phyloP scores from a whole-genome alignment of 352 stramenopile species.

The Globisporangium radiosum region DNA sequence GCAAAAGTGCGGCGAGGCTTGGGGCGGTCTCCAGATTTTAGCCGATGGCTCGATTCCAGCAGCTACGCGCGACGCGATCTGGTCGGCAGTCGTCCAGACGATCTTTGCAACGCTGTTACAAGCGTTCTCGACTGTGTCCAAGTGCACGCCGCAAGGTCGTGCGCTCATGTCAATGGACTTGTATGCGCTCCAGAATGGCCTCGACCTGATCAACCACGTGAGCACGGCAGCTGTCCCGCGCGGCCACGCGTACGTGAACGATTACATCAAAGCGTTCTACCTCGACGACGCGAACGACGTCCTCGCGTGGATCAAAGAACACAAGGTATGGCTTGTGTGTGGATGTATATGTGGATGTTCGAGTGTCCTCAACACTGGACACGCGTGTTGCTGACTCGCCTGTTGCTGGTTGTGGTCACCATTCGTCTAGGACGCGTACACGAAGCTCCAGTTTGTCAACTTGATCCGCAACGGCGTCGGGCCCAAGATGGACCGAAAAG shows the following conservation, averaged over 20 bases:
- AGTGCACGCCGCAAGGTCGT: constrained; percentile 92
- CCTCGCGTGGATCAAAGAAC: constrained; percentile 68
- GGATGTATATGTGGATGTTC: neutral
- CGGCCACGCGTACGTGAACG: constrained; percentile 62
- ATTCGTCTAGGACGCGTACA: constrained; percentile 32
- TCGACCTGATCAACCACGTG: constrained; percentile 80
- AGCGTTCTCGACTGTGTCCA: constrained; percentile 84
- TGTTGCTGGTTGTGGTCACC: constrained; percentile 2
- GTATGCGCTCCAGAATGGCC: constrained; percentile 78
- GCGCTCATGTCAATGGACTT: constrained; percentile 97
- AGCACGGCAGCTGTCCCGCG: constrained; percentile 36
- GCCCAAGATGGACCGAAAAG: constrained; percentile 37
- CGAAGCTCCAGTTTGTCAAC: constrained; percentile 53
- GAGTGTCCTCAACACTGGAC: neutral
- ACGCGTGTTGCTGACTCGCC: neutral
- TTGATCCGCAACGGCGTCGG: constrained; percentile 65
- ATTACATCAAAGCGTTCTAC: constrained; percentile 90
- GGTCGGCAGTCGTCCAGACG: constrained; percentile 71
- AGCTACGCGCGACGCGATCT: constrained; percentile 68
- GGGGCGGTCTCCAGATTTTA: constrained; percentile 63
- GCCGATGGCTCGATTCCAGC: constrained; percentile 60
- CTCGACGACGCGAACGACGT: constrained; percentile 71
- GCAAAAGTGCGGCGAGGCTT: constrained; percentile 76
- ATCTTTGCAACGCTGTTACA: constrained; percentile 90
- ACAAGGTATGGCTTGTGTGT: constrained; percentile 41